Evolutionary conservation across 1,284 basidiomycete genomes (phyloP).

Genomic region (Grifola frondosa): DNA sequence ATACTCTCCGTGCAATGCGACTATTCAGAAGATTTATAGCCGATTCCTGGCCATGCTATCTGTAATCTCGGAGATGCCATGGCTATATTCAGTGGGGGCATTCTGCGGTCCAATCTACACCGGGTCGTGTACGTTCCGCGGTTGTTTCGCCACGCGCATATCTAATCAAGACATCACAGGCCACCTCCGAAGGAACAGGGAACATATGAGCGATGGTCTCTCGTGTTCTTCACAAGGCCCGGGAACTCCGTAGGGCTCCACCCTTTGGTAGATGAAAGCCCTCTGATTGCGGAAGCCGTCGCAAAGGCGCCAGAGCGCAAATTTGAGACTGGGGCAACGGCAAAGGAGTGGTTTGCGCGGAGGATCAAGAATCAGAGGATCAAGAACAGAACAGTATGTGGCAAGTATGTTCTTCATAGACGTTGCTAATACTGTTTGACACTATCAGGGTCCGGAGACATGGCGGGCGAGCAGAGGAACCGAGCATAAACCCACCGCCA

Average conservation of each 20-base stretch:
- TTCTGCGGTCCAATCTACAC: conserved; percentile 38
- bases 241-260: conserved; percentile 26
- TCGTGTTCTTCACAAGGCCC: conserved; percentile 40
- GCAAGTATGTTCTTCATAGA: background rate
- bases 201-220: conserved; percentile 31
- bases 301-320: conserved; percentile 16
- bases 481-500: conserved; percentile 24
- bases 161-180: too few species aligned
- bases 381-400: conserved; percentile 21
- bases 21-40: conserved; percentile 13
- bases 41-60: conserved; percentile 32
- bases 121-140: conserved; percentile 31
- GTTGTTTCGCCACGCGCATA: too few species aligned
- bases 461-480: conserved; percentile 32
- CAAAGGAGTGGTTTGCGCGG: conserved; percentile 31
- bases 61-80: conserved; percentile 40
- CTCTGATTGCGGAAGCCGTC: conserved; percentile 26
- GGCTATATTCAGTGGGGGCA: conserved; percentile 38
- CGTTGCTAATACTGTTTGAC: background rate
- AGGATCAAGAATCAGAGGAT: conserved; percentile 30
- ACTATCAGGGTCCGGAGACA: conserved; percentile 31
- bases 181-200: conserved; percentile 32
- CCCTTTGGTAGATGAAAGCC: conserved; percentile 24
- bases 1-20: conserved; percentile 1
- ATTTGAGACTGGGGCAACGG: conserved; percentile 25